Evolutionary conservation across 1,139 yeast species (phyloP).

Genomic region (Candida tunisiensis): DNA sequence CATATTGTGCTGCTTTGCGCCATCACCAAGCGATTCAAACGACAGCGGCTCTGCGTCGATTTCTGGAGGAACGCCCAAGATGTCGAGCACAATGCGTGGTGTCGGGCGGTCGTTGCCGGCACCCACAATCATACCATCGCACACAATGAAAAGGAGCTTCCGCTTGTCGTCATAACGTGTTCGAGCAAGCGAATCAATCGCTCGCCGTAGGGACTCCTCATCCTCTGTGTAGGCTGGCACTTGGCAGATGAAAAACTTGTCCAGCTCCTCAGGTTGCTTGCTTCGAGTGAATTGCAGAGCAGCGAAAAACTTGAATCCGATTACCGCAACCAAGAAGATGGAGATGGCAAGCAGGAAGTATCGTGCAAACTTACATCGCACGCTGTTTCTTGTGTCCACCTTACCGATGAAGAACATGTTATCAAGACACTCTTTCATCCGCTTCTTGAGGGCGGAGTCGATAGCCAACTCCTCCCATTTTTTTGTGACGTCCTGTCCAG

Average conservation of each 20-base stretch:
- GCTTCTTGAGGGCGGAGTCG: slow-evolving; percentile 9
- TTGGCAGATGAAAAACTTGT: slow-evolving; percentile 25
- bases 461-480: slow-evolving; percentile 12
- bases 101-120: slow-evolving; percentile 27
- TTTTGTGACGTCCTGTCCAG: slow-evolving; percentile 22
- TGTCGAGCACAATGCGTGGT: slow-evolving; percentile 25
- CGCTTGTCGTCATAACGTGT: slow-evolving; percentile 25
- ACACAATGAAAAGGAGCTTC: slow-evolving; percentile 21
- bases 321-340: slow-evolving; percentile 19
- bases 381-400: slow-evolving; percentile 22
- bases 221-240: slow-evolving; percentile 28
- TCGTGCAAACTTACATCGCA: slow-evolving; percentile 22
- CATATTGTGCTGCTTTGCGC: slow-evolving; percentile 23
- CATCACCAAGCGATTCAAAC: slow-evolving; percentile 24
- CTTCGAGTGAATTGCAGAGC: slow-evolving; percentile 22
- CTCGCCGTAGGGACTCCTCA: slow-evolving; percentile 24
- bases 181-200: slow-evolving; percentile 25
- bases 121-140: slow-evolving; percentile 29
- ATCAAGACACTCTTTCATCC: slow-evolving; percentile 19
- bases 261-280: slow-evolving; percentile 21
- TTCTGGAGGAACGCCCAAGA: slow-evolving; percentile 22
- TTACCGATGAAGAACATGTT: slow-evolving; percentile 25
- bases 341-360: slow-evolving; percentile 25
- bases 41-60: slow-evolving; percentile 23
- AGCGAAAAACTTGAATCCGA: slow-evolving; percentile 22